These are phyloP conservation scores for Termitomyces sp. DNA, from an alignment of 768 basidiomycete species.

Conservation along the genomic window DNA sequence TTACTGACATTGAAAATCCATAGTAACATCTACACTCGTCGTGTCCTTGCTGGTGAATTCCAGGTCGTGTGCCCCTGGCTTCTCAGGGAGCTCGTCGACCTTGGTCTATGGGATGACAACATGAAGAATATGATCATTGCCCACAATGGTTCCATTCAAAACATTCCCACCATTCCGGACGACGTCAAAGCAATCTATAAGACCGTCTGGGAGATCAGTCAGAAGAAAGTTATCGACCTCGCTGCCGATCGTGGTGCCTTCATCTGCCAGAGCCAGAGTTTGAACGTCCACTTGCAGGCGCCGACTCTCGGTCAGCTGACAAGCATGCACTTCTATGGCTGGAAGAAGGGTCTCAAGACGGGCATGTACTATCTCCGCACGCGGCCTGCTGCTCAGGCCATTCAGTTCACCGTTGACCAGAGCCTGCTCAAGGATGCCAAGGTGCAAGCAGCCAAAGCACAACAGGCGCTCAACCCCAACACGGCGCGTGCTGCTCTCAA, in stretches of 20 bases:
- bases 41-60: conserved; percentile 99
- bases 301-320: conserved; percentile 92
- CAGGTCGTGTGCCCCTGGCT: conserved; percentile 99
- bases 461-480: conserved; percentile 35
- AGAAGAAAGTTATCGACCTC: conserved; percentile 97
- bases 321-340: conserved; percentile 98
- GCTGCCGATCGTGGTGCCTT: conserved; percentile 97
- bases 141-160: conserved; percentile 86
- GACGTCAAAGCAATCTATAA: conserved; percentile 98
- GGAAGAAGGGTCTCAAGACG: conserved; percentile 99
- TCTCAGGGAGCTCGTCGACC: conserved; percentile 95
- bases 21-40: conserved; percentile 98
- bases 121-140: conserved; percentile 99
- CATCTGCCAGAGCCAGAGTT: conserved; percentile 93
- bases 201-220: conserved; percentile 99
- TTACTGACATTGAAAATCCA: too few relatives aligned
- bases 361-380: conserved; percentile 99
- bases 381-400: conserved; percentile 90
- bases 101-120: conserved; percentile 93
- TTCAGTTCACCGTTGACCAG: conserved; percentile 96
- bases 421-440: conserved; percentile 66
- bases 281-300: conserved; percentile 90
- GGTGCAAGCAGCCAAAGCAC: conserved; percentile 44
- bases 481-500: conserved; percentile 21
- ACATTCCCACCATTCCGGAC: conserved; percentile 83